These are phyloP conservation scores for Coemansia sp. DNA, from an alignment of 192 early-diverging fungal species.

Conservation along the genomic window DNA sequence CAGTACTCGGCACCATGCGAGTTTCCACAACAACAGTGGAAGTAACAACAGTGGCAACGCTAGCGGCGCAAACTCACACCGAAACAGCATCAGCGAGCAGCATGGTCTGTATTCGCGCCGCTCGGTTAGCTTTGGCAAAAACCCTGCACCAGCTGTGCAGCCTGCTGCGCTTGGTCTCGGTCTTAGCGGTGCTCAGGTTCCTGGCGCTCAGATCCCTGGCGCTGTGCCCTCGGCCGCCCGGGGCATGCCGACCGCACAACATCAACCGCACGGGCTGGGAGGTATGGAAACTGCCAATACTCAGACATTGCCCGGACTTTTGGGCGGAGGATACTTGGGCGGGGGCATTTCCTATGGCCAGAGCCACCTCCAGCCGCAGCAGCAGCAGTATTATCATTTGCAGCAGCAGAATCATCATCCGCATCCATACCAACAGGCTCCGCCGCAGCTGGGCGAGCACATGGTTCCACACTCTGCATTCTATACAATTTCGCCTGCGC, in stretches of 20 bases:
- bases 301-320: slow-evolving; percentile 22
- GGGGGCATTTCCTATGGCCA: slow-evolving; percentile 10
- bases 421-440: slow-evolving; percentile 12
- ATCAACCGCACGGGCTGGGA: slow-evolving; percentile 11
- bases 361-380: slow-evolving; percentile 18
- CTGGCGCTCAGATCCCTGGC: slow-evolving; percentile 12
- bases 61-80: slow-evolving; percentile 37
- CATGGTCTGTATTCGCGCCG: slow-evolving; percentile 26
- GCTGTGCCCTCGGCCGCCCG: slow-evolving; percentile 13
- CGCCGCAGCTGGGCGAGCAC: slow-evolving; percentile 17
- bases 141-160: slow-evolving; percentile 6
- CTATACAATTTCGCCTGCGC: slow-evolving; percentile 30
- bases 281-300: slow-evolving; percentile 15
- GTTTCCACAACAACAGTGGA: slow-evolving; percentile 26
- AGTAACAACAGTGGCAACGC: slow-evolving; percentile 31
- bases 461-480: slow-evolving; percentile 38
- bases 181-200: slow-evolving; percentile 34
- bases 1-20: slow-evolving; percentile 33
- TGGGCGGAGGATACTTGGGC: slow-evolving; percentile 6
- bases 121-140: slow-evolving; percentile 47
- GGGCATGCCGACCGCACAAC: slow-evolving; percentile 7
- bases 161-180: slow-evolving; percentile 35
- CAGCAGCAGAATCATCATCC: no score
- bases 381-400: background rate
- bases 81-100: slow-evolving; percentile 52